A percentile compares a stretch with the other conserved stretches of the same genome.
Conservation (phyloP, 208 protist genomes). For the Tritrichomonas foetus region DNA sequence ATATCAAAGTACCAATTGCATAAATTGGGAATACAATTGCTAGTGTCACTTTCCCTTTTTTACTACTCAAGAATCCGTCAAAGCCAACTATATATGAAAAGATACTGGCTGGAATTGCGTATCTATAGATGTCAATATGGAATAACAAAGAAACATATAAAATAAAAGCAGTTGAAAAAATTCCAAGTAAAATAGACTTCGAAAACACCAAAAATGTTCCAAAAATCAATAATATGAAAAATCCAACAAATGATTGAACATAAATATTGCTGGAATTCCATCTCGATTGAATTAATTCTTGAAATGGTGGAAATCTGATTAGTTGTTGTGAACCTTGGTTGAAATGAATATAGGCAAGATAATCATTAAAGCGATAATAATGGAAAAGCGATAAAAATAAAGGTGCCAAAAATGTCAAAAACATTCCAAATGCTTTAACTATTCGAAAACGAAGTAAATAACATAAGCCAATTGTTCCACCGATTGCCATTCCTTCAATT, state of each 20-base stretch:
- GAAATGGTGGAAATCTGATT: neutral
- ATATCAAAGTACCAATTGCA: neutral
- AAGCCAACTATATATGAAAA: neutral
- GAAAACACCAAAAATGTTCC: neutral
- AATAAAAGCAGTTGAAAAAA: neutral
- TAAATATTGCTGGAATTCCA: neutral
- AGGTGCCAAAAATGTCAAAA: constrained; percentile 12
- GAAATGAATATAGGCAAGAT: constrained; percentile 22
- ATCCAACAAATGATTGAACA: neutral
- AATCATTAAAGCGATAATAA: neutral
- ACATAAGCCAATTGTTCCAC: neutral
- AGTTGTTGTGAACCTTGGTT: neutral
- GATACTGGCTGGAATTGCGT: neutral
- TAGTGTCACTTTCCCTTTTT: too few relatives aligned
- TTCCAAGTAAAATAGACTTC: neutral
- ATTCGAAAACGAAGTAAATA: neutral
- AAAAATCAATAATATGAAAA: neutral
- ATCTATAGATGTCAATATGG: constrained; percentile 37
- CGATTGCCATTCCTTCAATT: constrained; percentile 28
- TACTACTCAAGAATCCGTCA: neutral
- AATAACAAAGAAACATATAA: neutral
- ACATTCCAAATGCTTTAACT: neutral
- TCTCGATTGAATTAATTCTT: neutral
- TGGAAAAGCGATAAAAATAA: neutral
- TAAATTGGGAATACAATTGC: neutral